Conservation (phyloP, 345 rosid genomes). For the Pistacia vera region DNA sequence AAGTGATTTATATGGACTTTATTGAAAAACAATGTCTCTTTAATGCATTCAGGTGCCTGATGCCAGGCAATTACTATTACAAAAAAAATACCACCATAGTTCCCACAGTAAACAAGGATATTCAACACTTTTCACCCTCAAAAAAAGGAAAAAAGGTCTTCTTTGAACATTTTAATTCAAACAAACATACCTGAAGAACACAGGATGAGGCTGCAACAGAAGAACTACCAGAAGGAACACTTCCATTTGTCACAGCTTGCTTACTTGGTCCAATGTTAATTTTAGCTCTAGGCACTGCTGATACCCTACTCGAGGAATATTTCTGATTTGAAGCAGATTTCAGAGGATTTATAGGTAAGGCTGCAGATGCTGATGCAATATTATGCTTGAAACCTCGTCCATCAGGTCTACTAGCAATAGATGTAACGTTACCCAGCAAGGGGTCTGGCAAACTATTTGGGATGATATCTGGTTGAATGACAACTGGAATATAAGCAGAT, state of each 20-base stretch:
- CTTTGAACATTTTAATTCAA: neutral
- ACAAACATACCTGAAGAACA: constrained; percentile 49
- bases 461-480: constrained; percentile 53
- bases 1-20: neutral
- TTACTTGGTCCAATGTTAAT: constrained; percentile 46
- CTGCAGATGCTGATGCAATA: constrained; percentile 48
- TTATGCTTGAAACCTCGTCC: constrained; percentile 52
- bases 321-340: constrained; percentile 46
- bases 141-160: neutral
- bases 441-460: constrained; percentile 45
- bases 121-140: neutral
- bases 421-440: constrained; percentile 44
- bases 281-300: constrained; percentile 46
- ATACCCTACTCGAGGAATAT: constrained; percentile 42
- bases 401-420: constrained; percentile 40
- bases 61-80: neutral
- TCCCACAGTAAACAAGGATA: neutral
- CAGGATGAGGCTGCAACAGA: constrained; percentile 37
- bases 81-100: neutral
- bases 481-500: constrained; percentile 59
- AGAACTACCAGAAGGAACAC: constrained; percentile 41
- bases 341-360: constrained; percentile 43
- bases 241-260: constrained; percentile 41
- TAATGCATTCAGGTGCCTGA: neutral
- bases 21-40: neutral